Percentiles rank a stretch among this genome's conserved stretches.
Evolutionary conservation across 352 stramenopile species (phyloP).

Genomic region (Phytophthora capsici): DNA sequence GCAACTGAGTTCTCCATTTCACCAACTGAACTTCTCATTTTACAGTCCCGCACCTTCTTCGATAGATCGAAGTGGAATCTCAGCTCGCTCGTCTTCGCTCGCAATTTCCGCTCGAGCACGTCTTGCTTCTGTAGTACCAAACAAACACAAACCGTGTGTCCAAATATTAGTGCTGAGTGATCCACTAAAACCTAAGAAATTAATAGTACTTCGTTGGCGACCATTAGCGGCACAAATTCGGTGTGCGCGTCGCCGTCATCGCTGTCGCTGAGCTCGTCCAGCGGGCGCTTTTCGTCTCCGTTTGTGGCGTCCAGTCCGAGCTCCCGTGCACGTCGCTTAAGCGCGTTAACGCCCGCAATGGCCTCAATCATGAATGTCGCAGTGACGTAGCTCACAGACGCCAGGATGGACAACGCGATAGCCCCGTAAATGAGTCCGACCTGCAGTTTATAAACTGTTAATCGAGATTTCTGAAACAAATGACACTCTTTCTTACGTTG

Average conservation of each 20-base stretch:
- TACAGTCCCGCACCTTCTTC: conserved; percentile 55
- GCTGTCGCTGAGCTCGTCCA: conserved; percentile 41
- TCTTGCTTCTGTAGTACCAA: conserved; percentile 57
- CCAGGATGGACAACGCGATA: conserved; percentile 63
- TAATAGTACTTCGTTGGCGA: conserved; percentile 69
- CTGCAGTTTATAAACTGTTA: conserved; percentile 29
- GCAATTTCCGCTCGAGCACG: conserved; percentile 59
- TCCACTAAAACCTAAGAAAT: conserved; percentile 7
- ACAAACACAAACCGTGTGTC: conserved; percentile 19
- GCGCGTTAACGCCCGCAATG: conserved; percentile 83
- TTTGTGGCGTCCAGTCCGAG: conserved; percentile 35
- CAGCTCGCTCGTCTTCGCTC: conserved; percentile 33
- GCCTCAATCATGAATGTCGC: conserved; percentile 88
- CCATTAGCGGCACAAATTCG: conserved; percentile 84
- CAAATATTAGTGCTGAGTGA: conserved; percentile 23
- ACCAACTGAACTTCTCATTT: background rate
- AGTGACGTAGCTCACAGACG: conserved; percentile 80
- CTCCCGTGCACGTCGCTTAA: conserved; percentile 61
- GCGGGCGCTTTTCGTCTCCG: conserved; percentile 30
- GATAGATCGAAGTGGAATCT: conserved; percentile 77
- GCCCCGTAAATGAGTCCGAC: conserved; percentile 80
- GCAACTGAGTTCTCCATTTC: background rate
- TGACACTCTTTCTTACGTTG: conserved; percentile 48
- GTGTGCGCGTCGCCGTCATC: conserved; percentile 55
- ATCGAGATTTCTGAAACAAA: background rate